phyloP scores from a whole-genome alignment of 306 rosid species.

The Ammopiptanthus mongolicus region DNA sequence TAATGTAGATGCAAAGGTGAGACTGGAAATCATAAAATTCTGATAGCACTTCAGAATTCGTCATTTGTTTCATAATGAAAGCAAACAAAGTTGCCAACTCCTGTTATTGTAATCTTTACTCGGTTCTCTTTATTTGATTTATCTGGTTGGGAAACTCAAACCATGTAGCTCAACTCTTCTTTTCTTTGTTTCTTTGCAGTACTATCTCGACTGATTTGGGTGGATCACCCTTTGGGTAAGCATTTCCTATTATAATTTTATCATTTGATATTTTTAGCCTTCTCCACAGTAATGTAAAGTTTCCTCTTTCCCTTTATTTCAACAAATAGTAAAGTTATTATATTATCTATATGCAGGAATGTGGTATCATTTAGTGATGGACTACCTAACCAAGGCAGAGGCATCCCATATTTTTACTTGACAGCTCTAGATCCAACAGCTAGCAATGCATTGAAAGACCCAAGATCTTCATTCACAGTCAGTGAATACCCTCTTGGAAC shows the following conservation, averaged over 20 bases:
- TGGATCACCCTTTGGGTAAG: constrained; percentile 84
- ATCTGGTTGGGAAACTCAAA: background rate
- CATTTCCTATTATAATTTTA: background rate
- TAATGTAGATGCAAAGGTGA: background rate
- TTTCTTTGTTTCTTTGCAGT: constrained; percentile 31
- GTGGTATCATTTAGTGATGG: constrained; percentile 93
- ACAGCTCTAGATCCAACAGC: constrained; percentile 89
- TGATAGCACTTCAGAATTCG: background rate
- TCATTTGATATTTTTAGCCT: background rate
- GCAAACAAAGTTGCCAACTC: background rate
- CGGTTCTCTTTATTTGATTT: background rate
- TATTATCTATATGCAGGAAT: constrained; percentile 47
- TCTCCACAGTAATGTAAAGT: background rate
- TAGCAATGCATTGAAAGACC: constrained; percentile 53
- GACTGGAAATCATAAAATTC: background rate
- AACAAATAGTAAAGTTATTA: background rate
- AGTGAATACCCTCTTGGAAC: constrained; percentile 85
- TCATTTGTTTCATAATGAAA: background rate
- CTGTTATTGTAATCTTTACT: background rate
- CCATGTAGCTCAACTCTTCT: background rate
- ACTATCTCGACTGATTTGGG: constrained; percentile 60
- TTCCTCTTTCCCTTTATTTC: too few relatives aligned
- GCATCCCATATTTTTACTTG: constrained; percentile 88
- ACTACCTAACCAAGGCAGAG: constrained; percentile 51
- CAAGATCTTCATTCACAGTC: constrained; percentile 71